These are phyloP conservation scores for Ophiocordyceps camponoti-rufipedis DNA, from an alignment of 2,329 filamentous ascomycete species.

Conservation along the genomic window DNA sequence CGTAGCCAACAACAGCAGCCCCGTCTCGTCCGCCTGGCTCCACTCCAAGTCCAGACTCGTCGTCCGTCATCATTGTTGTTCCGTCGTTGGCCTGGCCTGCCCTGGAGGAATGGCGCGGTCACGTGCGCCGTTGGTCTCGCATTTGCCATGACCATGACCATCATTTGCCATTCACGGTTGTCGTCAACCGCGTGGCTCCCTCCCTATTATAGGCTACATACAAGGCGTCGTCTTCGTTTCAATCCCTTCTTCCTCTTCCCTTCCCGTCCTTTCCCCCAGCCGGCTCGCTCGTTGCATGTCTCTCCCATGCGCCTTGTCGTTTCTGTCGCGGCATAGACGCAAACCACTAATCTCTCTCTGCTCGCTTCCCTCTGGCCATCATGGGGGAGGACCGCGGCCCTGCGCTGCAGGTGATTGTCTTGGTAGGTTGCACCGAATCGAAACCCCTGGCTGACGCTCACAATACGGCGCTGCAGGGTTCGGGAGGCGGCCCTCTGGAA, in stretches of 20 bases:
- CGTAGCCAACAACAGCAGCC: background rate
- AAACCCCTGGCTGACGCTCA: background rate
- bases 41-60: too few species aligned
- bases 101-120: too few species aligned
- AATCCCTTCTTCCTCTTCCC: background rate
- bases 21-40: too few species aligned
- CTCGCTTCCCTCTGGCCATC: constrained; percentile 4
- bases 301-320: background rate
- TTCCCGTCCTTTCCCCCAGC: background rate
- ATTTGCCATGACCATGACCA: background rate
- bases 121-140: background rate
- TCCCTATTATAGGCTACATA: too few species aligned
- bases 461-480: constrained; percentile 37
- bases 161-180: background rate
- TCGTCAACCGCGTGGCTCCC: background rate
- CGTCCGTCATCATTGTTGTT: too few species aligned
- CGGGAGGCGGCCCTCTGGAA: constrained; percentile 78
- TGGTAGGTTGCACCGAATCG: constrained; percentile 36
- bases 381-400: constrained; percentile 16
- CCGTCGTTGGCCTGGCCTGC: too few species aligned
- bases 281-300: background rate
- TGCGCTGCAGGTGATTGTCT: constrained; percentile 54
- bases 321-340: background rate
- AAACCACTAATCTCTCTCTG: background rate
- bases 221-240: background rate